Base-by-base conservation (phyloP, 2,329 filamentous ascomycete species). In the Pseudocercospora fuligena region DNA sequence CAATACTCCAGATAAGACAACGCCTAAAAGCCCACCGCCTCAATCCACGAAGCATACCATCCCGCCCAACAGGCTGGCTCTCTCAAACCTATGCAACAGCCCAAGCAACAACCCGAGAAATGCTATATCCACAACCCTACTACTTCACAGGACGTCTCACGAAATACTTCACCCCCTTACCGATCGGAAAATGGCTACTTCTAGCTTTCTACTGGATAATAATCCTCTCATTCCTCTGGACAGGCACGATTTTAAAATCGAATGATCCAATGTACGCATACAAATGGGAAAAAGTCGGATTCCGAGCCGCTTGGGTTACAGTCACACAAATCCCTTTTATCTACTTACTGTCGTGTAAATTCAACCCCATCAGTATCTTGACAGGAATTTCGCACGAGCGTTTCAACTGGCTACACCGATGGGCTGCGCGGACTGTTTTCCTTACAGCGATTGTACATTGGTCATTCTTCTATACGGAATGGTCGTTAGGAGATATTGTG, bases 301-400 rank as follows among this genome's bases (percentile, higher is more conserved):
- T 87, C 75, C 87, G 89, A 64, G 89, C 89, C 70, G 89, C 88
- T 19, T 91, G 89, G 89, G 83, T 90, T 27, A 85, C 87, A 9
- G 80, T 89, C 54, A 87, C 84, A 2, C 89, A 91, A 75, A 83
- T 91, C 49, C 89, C 89, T 0, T 80, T 91, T 21, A 80, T 90
- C 9, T 90, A 88, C 72, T 80, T 91, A 2, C 82, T 77, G 8
- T 75, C 74, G 16, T 73, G 71, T 69, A 77, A 77, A 25, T 76
- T 91, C 14, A 84, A 74, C 60, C 73, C 73, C 49, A 81, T 86
- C 66, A 83, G 81, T 8, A 73, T 81, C 16, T 66, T 85, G 16
- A 82, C 80, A 0, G 84, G 83, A 1, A 79, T 81, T 59, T 81
- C 81, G 47, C 84, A 86, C 68, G 83, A 84, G 69, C 78, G 82